Base-by-base conservation (phyloP, 202 grass and related monocot species). In the Panicum hallii region DNA sequence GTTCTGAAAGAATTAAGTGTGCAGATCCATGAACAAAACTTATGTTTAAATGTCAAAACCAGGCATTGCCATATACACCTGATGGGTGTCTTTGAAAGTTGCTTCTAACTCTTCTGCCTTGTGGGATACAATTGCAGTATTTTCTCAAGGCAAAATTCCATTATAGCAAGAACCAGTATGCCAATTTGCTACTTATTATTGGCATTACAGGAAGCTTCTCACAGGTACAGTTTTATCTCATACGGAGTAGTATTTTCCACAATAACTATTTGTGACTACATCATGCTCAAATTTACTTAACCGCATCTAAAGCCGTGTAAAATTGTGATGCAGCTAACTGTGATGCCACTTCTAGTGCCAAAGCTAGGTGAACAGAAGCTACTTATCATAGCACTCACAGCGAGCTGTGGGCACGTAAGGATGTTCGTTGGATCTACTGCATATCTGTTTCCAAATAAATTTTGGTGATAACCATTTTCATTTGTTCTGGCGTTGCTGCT, bases 81-180 rank as follows among this genome's bases (percentile, higher is more conserved):
- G 52, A 62, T 15, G 19, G 41, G 67, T 13, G 7, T 69, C 38
- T 79, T 2, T 72, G 5, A 67, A 70, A 75, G 5, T 54, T 40
- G 52, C 79, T 58, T 57, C 45, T 6, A 23, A 53, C 5, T 63
- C 20, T 64, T 83, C 0, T 55, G 43, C 47, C 38, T 61, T 75
- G 26, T 5, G 67, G 43, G 45, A 23, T 63, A 16, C 44, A 82
- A 90, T 64, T 84, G 79, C 66, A 97, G 92, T 97, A 94, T 70
- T 97, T 88, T 62, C 82, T 97, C 34, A 97, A 97, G 90, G 92
- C 90, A 17, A 85, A 93, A 57, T 97, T 97, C 75, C 88, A 97
- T 23, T 97, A 93, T 26, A 93, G 61, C 77, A 97, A 94, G 86
- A 73, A 94, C 72, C 90, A 94, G 74, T 94, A 93, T 87, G 95